Percentiles rank a stretch among this genome's conserved stretches.
Conservation (phyloP, 2,329 filamentous ascomycete species). For the Pleoardoris graminearum region DNA sequence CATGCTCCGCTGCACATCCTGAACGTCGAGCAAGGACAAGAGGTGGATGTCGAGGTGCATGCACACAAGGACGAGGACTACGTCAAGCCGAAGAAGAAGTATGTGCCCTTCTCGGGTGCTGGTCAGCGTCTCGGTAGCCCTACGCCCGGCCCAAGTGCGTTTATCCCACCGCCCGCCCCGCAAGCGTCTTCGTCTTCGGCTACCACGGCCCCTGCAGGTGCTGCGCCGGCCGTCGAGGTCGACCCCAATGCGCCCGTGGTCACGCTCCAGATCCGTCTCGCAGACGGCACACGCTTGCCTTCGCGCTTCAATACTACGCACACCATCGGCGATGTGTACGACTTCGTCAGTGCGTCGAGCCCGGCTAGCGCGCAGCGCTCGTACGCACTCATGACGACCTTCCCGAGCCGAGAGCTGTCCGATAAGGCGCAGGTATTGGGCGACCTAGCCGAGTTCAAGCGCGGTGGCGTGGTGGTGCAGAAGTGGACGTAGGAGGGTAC, state of each 20-base stretch:
- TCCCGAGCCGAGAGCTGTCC: conserved; percentile 78
- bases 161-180: conserved; percentile 41
- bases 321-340: conserved; percentile 76
- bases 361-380: conserved; percentile 59
- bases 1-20: conserved; percentile 77
- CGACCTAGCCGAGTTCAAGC: conserved; percentile 55
- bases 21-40: conserved; percentile 73
- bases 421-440: conserved; percentile 60
- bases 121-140: conserved; percentile 78
- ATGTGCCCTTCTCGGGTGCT: conserved; percentile 72
- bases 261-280: conserved; percentile 75
- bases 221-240: conserved; percentile 52
- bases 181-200: conserved; percentile 41
- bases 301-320: conserved; percentile 80
- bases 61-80: conserved; percentile 77
- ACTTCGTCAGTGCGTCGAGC: conserved; percentile 70
- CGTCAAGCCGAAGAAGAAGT: conserved; percentile 71
- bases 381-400: conserved; percentile 80
- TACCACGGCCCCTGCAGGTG: conserved; percentile 26
- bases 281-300: conserved; percentile 75
- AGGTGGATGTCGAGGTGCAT: conserved; percentile 75
- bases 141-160: conserved; percentile 62
- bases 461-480: conserved; percentile 59
- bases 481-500: conserved; percentile 51
- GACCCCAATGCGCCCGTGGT: conserved; percentile 70